Base-by-base conservation (phyloP, 2,329 filamentous ascomycete species). In the Trichoderma aggressivum region DNA sequence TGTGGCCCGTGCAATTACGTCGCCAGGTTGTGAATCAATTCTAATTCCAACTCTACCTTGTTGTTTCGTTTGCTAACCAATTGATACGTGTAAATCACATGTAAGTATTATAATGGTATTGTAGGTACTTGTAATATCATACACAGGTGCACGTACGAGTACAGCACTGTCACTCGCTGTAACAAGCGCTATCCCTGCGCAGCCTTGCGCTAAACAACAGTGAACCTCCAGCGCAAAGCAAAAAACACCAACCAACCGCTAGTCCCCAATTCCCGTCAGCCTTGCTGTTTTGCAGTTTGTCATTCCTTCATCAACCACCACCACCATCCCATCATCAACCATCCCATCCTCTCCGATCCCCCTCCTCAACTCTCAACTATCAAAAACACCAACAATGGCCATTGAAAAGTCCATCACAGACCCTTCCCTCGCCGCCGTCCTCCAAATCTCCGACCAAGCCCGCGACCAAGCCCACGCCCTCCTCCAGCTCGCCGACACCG, bases 381-480 rank as follows among this genome's bases (percentile, higher is more conserved):
- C 32, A 47, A 14, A 18, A 21, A 0, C 28, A 58, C 14, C 30
- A 66, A 43, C 59, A 39, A 83, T 84, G 82, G 77, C 80, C 12
- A 77, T 82, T 75, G 81, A 81, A 61, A 78, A 80, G 47, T 78
- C 84, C 56, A 78, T 84, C 70, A 81, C 78, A 26, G 82, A 84
- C 69, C 79, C 81, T 16, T 79, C 87, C 72, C 89, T 97, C 60
- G 84, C 86, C 70, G 86, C 89, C 7, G 91, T 94, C 61, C 85
- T 97, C 62, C 84, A 90, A 74, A 90, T 90, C 70, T 94, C 93
- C n/a, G 86, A 88, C 70, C 87, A 92, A 74, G 90, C 93, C 18
- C 90, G 92, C 75, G 83, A 89, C 63, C 91, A 94, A 81, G 92
- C 92, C 70, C 85, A 92, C 74, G 83, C 84, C 30, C 86, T 94